Evolutionary conservation across 208 protist genomes (phyloP).

Genomic region (Leishmania gerbilli): DNA sequence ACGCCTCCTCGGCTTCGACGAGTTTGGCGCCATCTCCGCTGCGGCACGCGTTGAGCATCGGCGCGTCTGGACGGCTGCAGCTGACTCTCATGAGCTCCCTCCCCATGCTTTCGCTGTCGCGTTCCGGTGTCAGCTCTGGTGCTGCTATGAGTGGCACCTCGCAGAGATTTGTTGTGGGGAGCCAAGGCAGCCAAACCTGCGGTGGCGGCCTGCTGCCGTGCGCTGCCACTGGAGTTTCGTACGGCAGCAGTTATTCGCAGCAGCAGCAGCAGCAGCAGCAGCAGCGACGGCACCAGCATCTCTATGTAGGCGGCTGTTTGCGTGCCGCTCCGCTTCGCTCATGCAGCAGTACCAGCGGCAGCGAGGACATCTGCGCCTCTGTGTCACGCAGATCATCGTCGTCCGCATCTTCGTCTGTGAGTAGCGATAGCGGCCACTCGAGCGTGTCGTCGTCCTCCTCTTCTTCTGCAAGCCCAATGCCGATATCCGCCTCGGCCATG

Average conservation of each 20-base stretch:
- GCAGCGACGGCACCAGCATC: neutral
- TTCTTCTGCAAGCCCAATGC: neutral
- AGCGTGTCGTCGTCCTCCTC: constrained; percentile 6
- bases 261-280: neutral
- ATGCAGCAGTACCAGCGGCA: constrained; percentile 12
- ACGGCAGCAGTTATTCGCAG: neutral
- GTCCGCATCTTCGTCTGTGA: neutral
- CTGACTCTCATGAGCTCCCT: constrained; percentile 33
- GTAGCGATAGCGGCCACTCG: neutral
- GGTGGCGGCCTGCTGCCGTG: constrained; percentile 5
- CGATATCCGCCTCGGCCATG: neutral
- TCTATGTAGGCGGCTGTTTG: neutral
- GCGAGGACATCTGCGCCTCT: neutral
- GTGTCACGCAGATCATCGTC: neutral
- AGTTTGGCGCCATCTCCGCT: constrained; percentile 28
- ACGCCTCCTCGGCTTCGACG: constrained; percentile 16
- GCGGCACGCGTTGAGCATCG: constrained; percentile 28
- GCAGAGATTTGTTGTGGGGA: constrained; percentile 4
- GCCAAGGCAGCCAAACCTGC: neutral
- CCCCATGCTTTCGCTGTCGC: constrained; percentile 6
- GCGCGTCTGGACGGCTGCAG: constrained; percentile 28
- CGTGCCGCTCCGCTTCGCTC: neutral
- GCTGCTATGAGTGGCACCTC: constrained; percentile 2
- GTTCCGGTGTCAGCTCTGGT: neutral
- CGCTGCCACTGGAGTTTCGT: neutral